These are phyloP conservation scores for Hanseniaspora vineae DNA, from an alignment of 805 yeast genomes.

Conservation along the genomic window DNA sequence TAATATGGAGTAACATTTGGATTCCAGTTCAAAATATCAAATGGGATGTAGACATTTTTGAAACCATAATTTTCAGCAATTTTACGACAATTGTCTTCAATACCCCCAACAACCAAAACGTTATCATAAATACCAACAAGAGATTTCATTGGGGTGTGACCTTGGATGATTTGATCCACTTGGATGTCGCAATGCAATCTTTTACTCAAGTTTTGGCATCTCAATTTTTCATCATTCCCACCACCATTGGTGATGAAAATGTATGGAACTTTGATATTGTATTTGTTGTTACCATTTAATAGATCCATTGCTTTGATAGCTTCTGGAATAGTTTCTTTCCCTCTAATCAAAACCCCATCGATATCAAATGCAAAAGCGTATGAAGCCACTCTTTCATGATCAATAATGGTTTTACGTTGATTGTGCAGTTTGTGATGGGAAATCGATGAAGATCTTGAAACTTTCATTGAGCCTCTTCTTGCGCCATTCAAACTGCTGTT, in stretches of 20 bases:
- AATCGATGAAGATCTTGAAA: constrained; percentile 4
- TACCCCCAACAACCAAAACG: constrained; percentile 81
- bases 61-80: constrained; percentile 81
- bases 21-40: constrained; percentile 75
- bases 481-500: too few species aligned
- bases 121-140: constrained; percentile 53
- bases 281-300: constrained; percentile 66
- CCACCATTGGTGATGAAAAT: constrained; percentile 88
- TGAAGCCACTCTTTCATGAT: constrained; percentile 62
- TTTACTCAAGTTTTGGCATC: constrained; percentile 58
- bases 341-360: constrained; percentile 80
- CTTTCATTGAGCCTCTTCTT: background rate
- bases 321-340: constrained; percentile 73
- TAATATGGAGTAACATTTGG: constrained; percentile 82
- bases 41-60: constrained; percentile 66
- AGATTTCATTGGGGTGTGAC: constrained; percentile 89
- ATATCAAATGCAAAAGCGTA: constrained; percentile 89
- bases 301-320: constrained; percentile 60
- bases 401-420: constrained; percentile 33
- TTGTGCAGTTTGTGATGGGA: constrained; percentile 3
- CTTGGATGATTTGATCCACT: constrained; percentile 76
- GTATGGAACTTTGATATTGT: constrained; percentile 69
- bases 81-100: constrained; percentile 69
- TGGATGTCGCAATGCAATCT: constrained; percentile 49
- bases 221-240: constrained; percentile 64